phyloP scores from a whole-genome alignment of 257 asterid genomes.

The Lavandula angustifolia region DNA sequence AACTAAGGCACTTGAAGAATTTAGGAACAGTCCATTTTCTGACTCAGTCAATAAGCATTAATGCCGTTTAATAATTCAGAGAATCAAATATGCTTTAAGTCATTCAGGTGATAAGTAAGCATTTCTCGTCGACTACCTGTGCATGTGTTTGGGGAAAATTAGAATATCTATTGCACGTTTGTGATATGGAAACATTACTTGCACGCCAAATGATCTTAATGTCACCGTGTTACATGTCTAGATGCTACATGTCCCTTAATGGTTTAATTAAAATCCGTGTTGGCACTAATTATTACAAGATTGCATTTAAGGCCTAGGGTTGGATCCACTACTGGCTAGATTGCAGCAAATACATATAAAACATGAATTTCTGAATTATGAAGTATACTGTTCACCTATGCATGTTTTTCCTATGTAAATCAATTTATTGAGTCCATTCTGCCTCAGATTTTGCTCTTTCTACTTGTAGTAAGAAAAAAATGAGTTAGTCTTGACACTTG shows the following conservation, averaged over 20 bases:
- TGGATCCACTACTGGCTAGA: constrained; percentile 11
- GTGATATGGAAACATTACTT: constrained; percentile 9
- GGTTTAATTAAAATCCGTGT: constrained; percentile 4
- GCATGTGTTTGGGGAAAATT: not conserved
- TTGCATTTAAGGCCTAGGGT: not conserved
- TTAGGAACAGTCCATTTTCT: constrained; percentile 62
- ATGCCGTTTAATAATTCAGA: constrained; percentile 73
- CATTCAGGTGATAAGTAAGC: constrained; percentile 81
- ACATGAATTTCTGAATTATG: constrained; percentile 7
- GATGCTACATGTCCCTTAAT: not conserved
- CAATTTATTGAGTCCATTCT: constrained; percentile 1
- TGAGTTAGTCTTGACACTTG: not conserved
- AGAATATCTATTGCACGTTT: not conserved
- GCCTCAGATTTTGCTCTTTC: constrained; percentile 6
- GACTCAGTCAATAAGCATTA: constrained; percentile 94
- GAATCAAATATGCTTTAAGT: constrained; percentile 67
- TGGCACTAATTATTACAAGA: not conserved
- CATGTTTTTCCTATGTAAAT: not conserved
- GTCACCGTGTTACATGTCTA: not conserved
- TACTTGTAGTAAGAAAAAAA: not conserved
- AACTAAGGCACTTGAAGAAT: constrained; percentile 86
- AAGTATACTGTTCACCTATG: not conserved
- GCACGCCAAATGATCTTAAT: not conserved
- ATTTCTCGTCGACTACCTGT: constrained; percentile 22
- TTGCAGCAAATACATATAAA: not conserved